Base-by-base conservation (phyloP, 1,284 basidiomycete genomes). In the Schizophyllum commune region DNA sequence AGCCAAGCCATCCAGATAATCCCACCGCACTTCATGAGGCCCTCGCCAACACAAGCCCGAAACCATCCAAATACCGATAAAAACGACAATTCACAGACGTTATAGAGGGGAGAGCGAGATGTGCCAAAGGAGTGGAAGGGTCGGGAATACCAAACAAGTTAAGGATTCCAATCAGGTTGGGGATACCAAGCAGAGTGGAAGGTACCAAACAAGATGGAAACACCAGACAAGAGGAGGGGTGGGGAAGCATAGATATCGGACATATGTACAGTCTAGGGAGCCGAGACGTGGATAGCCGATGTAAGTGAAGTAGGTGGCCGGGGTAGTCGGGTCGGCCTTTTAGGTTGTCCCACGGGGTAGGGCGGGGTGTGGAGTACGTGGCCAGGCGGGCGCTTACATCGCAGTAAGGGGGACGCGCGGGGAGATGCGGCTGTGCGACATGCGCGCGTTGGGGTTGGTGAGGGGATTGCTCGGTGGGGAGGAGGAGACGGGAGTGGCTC, bases 381-480 rank as follows among this genome's bases (percentile, higher is more conserved):
- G 39, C 13, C 13, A 11, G 17, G 39, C 39, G 39, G 9, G 17
- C 39, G 39, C 9, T 47, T 47, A 47, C 39, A 47, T 47, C 39
- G 39, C 39, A 3, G 39, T 17, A 3, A 47, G 39, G 13, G 39
- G 27, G 27, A 77, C 67, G 58, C 73, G 73, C 15, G 71, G 61
- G 4, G 79, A 74, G 59, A 83, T 74, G 58, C 77, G 79, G n/a
- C 77, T 68, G 56, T 77, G 76, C 20, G 82, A 81, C 69, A 79
- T 74, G 65, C 82, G 78, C 11, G 80, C 80, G 57, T 67, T 72
- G 47, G 78, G 74, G 64, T 82, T 83, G 56, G 79, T 76, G 57
- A 83, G 74, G 15, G 77, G 81, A 34, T 71, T 69, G 21, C 61
- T 64, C 61, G 32, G 67, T 55, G 22, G 73, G 61, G 13, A 68